Evolutionary conservation across 179 eudicot genomes (phyloP).

Genomic region (Corrigiola litoralis): DNA sequence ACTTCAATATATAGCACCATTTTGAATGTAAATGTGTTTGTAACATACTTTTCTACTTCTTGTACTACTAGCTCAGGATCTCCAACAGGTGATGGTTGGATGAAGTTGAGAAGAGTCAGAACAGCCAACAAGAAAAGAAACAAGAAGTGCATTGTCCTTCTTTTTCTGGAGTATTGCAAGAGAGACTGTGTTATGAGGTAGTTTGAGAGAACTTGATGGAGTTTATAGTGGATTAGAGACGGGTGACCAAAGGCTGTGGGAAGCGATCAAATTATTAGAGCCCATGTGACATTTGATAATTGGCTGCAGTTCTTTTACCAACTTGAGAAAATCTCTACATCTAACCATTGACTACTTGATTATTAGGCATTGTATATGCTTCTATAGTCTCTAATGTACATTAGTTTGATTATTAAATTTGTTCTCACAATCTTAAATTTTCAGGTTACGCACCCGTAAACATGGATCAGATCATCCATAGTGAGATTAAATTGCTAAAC

Average conservation of each 20-base stretch:
- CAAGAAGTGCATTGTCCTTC: slow-evolving; percentile 20
- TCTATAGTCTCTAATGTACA: too few relatives aligned
- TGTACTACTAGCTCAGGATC: slow-evolving; percentile 20
- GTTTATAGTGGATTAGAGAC: neutral
- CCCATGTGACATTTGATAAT: slow-evolving; percentile 7
- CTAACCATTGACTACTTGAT: slow-evolving; percentile 8
- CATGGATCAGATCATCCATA: slow-evolving; percentile 10
- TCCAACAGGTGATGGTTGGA: slow-evolving; percentile 17
- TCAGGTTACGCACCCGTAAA: slow-evolving; percentile 1
- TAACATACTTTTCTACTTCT: slow-evolving; percentile 23
- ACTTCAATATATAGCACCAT: too few relatives aligned
- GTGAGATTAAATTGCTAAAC: neutral
- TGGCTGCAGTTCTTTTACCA: neutral
- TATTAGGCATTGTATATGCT: slow-evolving; percentile 1
- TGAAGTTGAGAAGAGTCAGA: slow-evolving; percentile 15
- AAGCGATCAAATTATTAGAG: neutral
- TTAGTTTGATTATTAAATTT: neutral
- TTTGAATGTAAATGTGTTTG: neutral
- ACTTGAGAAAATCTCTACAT: neutral
- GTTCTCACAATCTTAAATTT: neutral
- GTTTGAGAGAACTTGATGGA: neutral
- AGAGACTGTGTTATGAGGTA: neutral
- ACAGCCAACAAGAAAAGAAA: slow-evolving; percentile 20
- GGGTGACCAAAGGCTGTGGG: neutral
- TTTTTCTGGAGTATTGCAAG: neutral